Base-by-base conservation (phyloP, 2,329 filamentous ascomycete species). In the Pseudogymnoascus sp. region DNA sequence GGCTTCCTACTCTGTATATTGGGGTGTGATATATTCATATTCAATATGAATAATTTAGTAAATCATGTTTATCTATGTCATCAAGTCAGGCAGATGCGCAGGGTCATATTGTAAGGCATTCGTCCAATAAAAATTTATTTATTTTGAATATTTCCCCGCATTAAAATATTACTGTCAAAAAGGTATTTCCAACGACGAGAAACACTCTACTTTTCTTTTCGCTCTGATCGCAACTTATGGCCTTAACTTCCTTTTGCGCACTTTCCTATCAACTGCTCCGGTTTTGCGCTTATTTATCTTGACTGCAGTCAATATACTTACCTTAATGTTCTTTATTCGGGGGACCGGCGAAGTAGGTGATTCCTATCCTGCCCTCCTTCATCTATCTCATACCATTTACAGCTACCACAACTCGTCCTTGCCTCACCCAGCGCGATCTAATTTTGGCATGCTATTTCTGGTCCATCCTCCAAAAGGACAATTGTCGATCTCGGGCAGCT, bases 131-230 rank as follows among this genome's bases (percentile, higher is more conserved):
- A 26, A 31, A 33, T 11, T 21, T 11, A 29, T 50, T 29, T 16
- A 50, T 56, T 56, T 56, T 19, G 13, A 56, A 56, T 21, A 56
- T 56, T 56, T 56, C 50, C 50, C 50, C 50, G 10, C 47, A 19
- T 14, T 33, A 56, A 56, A 33, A 56, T 56, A 19, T 16, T 31
- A 4, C 50, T 56, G 50, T 56, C 29, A 56, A 31, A 50, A 33
- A 19, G 14, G 13, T 13, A 13, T 31, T 14, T 19, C 13, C 42
- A 56, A 19, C 29, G 5, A 56, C 29, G 1, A 4, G 6, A 7
- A 8, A 19, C n/a, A 6, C n/a, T 11, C 6, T 53, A n/a, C 13
- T 31, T 31, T 11, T 31, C 6, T 3, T n/a, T 13, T 53, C 26
- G n/a, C 33, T 13, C 47, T 8, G 2, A 33, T 7, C n/a, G n/a